phyloP scores from a whole-genome alignment of 306 rosid species.

The Fagus crenata region DNA sequence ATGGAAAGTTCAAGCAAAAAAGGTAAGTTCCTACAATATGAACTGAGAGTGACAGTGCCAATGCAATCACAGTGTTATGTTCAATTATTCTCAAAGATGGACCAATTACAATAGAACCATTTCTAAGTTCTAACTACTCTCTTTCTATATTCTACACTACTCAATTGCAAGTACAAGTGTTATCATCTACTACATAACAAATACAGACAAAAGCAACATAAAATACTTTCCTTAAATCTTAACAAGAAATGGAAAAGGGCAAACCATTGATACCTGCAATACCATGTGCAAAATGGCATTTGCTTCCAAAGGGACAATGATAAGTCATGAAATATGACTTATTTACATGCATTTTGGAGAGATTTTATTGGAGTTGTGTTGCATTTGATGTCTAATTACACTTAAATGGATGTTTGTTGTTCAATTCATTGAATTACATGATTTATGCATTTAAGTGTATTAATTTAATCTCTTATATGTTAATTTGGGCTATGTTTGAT shows the following conservation, averaged over 20 bases:
- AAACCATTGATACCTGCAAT: slow-evolving; percentile 60
- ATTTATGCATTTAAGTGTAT: too few relatives aligned
- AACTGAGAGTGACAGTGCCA: background rate
- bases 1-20: background rate
- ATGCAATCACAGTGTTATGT: background rate
- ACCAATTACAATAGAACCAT: background rate
- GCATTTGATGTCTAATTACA: too few relatives aligned
- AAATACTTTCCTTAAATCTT: background rate
- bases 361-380: too few relatives aligned
- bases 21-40: background rate
- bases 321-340: too few relatives aligned
- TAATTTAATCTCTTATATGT: too few relatives aligned
- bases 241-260: background rate
- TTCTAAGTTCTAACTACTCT: background rate
- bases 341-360: too few relatives aligned
- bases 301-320: slow-evolving; percentile 96
- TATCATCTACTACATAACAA: background rate
- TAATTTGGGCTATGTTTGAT: too few relatives aligned
- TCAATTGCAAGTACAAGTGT: background rate
- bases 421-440: too few relatives aligned
- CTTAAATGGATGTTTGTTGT: too few relatives aligned
- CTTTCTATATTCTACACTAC: background rate
- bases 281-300: slow-evolving; percentile 99
- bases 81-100: background rate
- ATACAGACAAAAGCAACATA: background rate